Evolutionary conservation across 2,329 filamentous ascomycete genomes (phyloP).

Genomic region (Xylariaceae sp.): DNA sequence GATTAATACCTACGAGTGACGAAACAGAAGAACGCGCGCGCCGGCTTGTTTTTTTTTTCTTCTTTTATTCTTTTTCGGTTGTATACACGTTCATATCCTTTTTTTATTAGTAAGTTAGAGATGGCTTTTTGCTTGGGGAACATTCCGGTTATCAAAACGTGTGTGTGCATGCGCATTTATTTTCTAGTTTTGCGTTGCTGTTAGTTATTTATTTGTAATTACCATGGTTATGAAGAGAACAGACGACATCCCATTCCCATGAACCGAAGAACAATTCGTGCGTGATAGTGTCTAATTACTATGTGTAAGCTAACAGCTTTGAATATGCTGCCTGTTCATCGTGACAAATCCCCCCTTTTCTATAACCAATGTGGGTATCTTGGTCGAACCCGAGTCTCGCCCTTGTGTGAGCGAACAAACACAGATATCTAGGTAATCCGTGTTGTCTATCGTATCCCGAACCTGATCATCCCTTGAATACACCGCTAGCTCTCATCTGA

Average conservation of each 20-base stretch:
- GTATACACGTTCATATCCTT: neutral
- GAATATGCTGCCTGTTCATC: neutral
- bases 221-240: neutral
- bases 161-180: neutral
- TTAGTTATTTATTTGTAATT: neutral
- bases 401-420: neutral
- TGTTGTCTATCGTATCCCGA: constrained; percentile 2
- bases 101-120: neutral
- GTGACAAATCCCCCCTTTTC: neutral
- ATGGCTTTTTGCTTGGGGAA: neutral
- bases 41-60: neutral
- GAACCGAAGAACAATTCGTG: neutral
- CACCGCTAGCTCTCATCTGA: neutral
- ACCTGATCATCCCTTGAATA: neutral
- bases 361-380: constrained; percentile 4
- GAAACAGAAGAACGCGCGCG: neutral
- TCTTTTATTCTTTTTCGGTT: constrained; percentile 6
- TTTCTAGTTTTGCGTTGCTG: neutral
- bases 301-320: neutral
- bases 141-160: too few species aligned
- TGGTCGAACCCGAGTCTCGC: neutral
- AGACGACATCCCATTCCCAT: neutral
- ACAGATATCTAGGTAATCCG: constrained; percentile 3
- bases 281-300: neutral
- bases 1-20: constrained; percentile 2